phyloP scores from a whole-genome alignment of 2,329 filamentous ascomycete genomes.

The Ceratocystis ficicola region DNA sequence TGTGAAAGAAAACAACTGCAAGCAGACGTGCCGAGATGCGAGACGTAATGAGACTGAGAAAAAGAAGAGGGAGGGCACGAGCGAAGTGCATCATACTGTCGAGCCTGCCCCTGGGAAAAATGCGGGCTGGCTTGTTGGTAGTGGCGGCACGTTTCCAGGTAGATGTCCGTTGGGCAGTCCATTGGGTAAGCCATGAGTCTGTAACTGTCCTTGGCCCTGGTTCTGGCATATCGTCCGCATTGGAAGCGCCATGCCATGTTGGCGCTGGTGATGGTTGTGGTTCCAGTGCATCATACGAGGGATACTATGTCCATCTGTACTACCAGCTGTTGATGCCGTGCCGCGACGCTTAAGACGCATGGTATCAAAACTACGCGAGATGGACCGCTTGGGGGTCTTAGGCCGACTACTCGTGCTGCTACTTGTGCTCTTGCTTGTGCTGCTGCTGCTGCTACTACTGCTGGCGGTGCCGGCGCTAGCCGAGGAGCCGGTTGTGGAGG shows the following conservation, averaged over 20 bases:
- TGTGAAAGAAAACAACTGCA: not conserved
- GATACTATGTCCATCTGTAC: slow-evolving; percentile 14
- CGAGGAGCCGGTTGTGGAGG: not conserved
- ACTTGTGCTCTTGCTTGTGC: not conserved
- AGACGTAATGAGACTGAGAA: not conserved
- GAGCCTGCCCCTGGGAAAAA: slow-evolving; percentile 15
- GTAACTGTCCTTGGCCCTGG: not conserved
- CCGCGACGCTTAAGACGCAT: slow-evolving; percentile 24
- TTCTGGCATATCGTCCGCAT: not conserved
- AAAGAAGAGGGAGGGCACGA: not conserved
- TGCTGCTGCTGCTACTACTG: not conserved
- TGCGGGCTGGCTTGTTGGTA: slow-evolving; percentile 17
- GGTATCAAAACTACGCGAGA: slow-evolving; percentile 24
- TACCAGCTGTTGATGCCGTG: slow-evolving; percentile 6
- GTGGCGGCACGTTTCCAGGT: slow-evolving; percentile 7
- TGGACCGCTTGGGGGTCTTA: slow-evolving; percentile 22
- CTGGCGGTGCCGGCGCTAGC: not conserved
- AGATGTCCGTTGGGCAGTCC: not conserved
- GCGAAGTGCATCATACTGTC: not conserved
- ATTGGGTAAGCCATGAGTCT: not conserved
- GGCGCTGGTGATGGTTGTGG: slow-evolving; percentile 10
- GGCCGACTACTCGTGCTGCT: slow-evolving; percentile 15
- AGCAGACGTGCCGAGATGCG: not conserved
- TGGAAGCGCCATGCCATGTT: slow-evolving; percentile 2
- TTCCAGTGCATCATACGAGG: slow-evolving; percentile 18